A percentile compares a stretch with the other conserved stretches of the same genome.
Evolutionary conservation across 2,329 filamentous ascomycete species (phyloP).

Genomic region (Phialemonium atrogriseum): DNA sequence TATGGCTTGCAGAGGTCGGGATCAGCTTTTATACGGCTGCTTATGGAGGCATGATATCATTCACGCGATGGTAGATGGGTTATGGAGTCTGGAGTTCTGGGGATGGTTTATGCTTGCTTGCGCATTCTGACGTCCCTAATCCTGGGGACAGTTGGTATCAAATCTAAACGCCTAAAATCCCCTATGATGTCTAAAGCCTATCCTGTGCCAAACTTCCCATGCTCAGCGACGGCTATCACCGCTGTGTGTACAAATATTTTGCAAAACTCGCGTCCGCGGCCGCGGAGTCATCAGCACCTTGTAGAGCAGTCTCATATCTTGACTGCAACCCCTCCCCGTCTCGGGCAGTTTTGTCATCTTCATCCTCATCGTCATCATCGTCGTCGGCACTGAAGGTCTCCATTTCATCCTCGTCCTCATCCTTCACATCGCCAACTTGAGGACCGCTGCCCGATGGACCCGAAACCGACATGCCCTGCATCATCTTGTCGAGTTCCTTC

Average conservation of each 20-base stretch:
- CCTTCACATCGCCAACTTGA: conserved; percentile 21
- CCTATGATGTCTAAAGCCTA: neutral
- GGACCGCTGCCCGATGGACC: conserved; percentile 13
- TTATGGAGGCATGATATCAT: neutral
- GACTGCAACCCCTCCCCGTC: conserved; percentile 61
- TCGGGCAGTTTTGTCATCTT: conserved; percentile 51
- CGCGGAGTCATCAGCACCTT: conserved; percentile 43
- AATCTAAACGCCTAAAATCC: conserved; percentile 3
- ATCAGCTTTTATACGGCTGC: too few relatives aligned
- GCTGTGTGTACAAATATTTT: conserved; percentile 46
- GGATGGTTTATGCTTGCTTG: conserved; percentile 1
- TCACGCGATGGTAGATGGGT: too few relatives aligned
- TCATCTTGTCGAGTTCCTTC: conserved; percentile 81
- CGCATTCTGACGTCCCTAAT: too few relatives aligned
- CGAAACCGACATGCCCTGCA: conserved; percentile 74
- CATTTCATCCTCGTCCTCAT: conserved; percentile 36
- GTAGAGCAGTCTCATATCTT: conserved; percentile 69
- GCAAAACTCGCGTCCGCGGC: conserved; percentile 53
- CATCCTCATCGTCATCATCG: conserved; percentile 51
- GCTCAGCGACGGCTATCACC: conserved; percentile 10
- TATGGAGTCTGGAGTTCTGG: too few relatives aligned
- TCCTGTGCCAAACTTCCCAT: conserved; percentile 13
- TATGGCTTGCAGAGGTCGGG: neutral
- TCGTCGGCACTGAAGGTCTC: conserved; percentile 36
- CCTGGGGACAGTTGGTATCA: conserved; percentile 7